Percentiles rank a stretch among this genome's conserved stretches.
These are phyloP conservation scores for Sordariomycetes sp. DNA, from an alignment of 2,329 filamentous ascomycete genomes.

Conservation along the genomic window DNA sequence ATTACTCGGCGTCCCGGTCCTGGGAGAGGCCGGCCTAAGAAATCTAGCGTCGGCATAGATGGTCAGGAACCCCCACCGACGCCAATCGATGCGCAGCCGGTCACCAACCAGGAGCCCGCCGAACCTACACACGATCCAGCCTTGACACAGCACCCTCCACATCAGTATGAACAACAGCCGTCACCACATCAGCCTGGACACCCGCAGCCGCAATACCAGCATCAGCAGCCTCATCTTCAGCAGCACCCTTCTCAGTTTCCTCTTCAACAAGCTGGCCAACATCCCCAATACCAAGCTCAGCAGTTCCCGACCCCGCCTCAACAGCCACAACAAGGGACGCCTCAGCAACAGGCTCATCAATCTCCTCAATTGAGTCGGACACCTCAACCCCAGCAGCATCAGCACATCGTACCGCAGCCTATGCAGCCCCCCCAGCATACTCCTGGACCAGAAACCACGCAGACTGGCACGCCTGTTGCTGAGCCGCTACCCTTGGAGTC, in stretches of 20 bases:
- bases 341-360: conserved; percentile 6
- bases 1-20: conserved; percentile 53
- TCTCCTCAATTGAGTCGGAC: conserved; percentile 2
- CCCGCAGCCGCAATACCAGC: not conserved
- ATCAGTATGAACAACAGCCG: no score
- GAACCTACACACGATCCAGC: no score
- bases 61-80: not conserved
- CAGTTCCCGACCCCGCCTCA: no score
- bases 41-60: conserved; percentile 12
- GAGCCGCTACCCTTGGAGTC: not conserved
- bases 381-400: not conserved
- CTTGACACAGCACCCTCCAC: no score
- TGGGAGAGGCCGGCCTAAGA: conserved; percentile 44
- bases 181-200: not conserved
- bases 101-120: not conserved
- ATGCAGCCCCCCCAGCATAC: not conserved
- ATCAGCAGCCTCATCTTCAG: conserved; percentile 1
- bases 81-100: no score
- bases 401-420: not conserved
- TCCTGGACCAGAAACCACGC: no score
- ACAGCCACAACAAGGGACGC: no score
- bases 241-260: conserved; percentile 4
- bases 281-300: conserved; percentile 7
- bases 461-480: no score
- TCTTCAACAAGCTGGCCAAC: conserved; percentile 6